Base-by-base conservation (phyloP, 1,139 yeast species). In the Yamadazyma conglobata region DNA sequence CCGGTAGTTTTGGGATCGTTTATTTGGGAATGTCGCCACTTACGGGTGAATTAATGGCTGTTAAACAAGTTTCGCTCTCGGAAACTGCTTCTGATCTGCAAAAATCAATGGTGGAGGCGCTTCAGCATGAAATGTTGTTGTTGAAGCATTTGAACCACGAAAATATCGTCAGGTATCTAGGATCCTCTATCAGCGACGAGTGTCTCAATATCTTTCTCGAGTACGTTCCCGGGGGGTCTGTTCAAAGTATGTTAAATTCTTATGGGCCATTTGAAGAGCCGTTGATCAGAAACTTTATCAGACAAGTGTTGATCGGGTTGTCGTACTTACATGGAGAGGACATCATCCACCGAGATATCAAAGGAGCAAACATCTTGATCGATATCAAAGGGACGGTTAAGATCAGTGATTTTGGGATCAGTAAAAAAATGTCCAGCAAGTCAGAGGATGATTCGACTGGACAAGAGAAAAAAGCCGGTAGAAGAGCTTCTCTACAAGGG, bases 221-320 rank as follows among this genome's bases (percentile, higher is more conserved):
- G 50, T 91, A 91, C 52, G 95, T 91, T 20, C 96, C 97, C 3
- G 98, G 98, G 39, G 98, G 98, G 0, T 86, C 96, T 0, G 91
- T 91, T 4, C 88, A 88, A 34, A 75, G 91, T 4, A 79, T 91
- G 88, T 60, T 88, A 27, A 71, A 74, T 31, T 83, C 80, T 40
- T 88, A 88, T 50, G 96, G 96, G 1, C 94, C 94, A 5, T 86
- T 88, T 58, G 96, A 87, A 53, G 96, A 87, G 51, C 91, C 95
- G 0, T 66, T 88, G 47, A 81, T 88, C 32, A 63, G 91, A 27
- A 87, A 84, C 50, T 88, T 88, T 49, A 79, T 87, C 2, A 65
- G 91, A 28, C 96, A 88, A 54, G 87, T 87, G 3, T 64, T 88
- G 23, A 77, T 84, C 31, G 96, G 96, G 2, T 66, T 88, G 40